Base-by-base conservation (phyloP, 2,329 filamentous ascomycete species). In the Leptographium radiaticola region DNA sequence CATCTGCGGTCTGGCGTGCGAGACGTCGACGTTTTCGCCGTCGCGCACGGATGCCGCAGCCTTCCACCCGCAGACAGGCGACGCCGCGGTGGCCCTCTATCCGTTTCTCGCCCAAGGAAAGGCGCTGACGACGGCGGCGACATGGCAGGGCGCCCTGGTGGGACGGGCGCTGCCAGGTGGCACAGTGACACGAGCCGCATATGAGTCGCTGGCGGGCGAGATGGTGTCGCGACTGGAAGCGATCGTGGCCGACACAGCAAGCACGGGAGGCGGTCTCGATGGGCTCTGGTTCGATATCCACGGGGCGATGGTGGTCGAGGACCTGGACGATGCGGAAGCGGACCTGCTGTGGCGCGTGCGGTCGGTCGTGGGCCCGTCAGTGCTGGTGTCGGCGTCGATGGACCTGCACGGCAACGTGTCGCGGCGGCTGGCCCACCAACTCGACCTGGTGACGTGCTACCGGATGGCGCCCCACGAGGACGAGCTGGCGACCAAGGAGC, bases 251-350 rank as follows among this genome's bases (percentile, higher is more conserved):
- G 0, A 61, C 61, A 20, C 56, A 59, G 10, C 58, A 9, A 30
- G 25, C 3, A 25, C 25, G 25, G 25, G 4, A 7, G 36, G 36
- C 36, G 10, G 58, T 8, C 54, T 77, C 2, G 70, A 77, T 51
- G 75, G 75, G 2, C 60, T 79, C 9, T 79, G 75, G 75, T 75
- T 75, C 53, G 75, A 78, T 56, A 78, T 79, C 34, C 75, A 79
- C 57, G 75, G 75, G 15, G 75, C 75, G 5, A 78, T 79, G 75
- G 74, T 70, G 46, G 75, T 78, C 1, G 71, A 76, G 39, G 73
- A 64, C 0, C 53, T 77, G 6, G 69, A 73, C 40, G 75, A 79
- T 58, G 63, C 62, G 1, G 75, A 79, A 55, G 68, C 66, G 2
- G 71, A 75, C 53, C 68, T 78, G 33, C 64, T 78, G 20, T 61